Evolutionary conservation across 176 grass and related monocot species (phyloP).

Genomic region (Zea luxurians): DNA sequence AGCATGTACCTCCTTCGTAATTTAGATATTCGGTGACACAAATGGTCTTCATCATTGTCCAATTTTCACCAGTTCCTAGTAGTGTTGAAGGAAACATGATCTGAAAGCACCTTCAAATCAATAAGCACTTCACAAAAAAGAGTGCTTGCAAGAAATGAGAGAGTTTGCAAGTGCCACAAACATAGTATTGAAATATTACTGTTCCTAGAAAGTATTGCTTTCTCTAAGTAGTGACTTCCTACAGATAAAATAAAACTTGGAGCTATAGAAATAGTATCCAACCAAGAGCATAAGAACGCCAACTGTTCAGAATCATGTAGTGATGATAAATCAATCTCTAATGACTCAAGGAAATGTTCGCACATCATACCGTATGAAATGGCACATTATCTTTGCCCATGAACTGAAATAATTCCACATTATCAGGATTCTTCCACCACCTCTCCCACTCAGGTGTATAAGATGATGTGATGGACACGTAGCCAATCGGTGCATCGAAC

Average conservation of each 20-base stretch:
- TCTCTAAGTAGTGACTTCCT: neutral
- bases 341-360: conserved; percentile 1
- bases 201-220: neutral
- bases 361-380: conserved; percentile 89
- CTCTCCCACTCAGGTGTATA: conserved; percentile 99
- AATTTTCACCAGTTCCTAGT: too few species aligned
- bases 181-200: neutral
- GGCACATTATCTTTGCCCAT: conserved; percentile 99
- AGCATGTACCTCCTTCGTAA: too few species aligned
- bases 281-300: neutral
- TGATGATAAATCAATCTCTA: neutral
- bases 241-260: neutral
- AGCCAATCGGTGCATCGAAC: conserved; percentile 99
- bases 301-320: neutral
- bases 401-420: conserved; percentile 92
- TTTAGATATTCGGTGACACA: too few species aligned
- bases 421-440: conserved; percentile 97
- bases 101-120: conserved; percentile 47
- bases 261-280: neutral
- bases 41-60: too few species aligned
- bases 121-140: neutral
- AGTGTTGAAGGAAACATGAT: conserved; percentile 49
- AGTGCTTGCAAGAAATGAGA: neutral
- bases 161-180: neutral
- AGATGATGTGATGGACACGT: conserved; percentile 90